Evolutionary conservation across 192 early-diverging fungal genomes (phyloP).

Genomic region (Backusella parvicylindrica): DNA sequence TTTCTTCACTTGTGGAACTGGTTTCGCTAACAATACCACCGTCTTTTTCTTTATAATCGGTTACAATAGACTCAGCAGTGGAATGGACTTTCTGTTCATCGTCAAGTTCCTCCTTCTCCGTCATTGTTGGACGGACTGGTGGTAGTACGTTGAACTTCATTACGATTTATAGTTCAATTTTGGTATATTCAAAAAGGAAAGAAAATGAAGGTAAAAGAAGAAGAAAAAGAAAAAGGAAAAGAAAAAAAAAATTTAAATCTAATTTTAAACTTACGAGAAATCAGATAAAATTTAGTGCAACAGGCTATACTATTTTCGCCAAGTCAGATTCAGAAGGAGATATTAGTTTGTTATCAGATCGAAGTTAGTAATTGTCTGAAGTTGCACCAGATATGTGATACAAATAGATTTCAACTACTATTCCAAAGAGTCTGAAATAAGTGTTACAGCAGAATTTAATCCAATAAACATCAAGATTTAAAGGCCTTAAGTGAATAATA

Average conservation of each 20-base stretch:
- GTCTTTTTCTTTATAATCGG: not conserved
- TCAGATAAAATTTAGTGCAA: slow-evolving; percentile 7
- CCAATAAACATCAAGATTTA: not conserved
- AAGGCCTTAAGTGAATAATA: not conserved
- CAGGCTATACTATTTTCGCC: not conserved
- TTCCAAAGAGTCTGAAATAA: not conserved
- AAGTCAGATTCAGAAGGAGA: not conserved
- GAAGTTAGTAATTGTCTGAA: not conserved
- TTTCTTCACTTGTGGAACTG: not conserved
- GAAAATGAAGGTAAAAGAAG: not conserved
- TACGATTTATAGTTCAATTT: not conserved
- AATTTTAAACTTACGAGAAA: not conserved
- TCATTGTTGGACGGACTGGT: not conserved
- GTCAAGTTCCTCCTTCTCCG: not conserved
- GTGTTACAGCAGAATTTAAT: not conserved
- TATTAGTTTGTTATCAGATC: slow-evolving; percentile 4
- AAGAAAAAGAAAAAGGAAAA: not conserved
- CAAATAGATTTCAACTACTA: not conserved
- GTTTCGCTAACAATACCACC: not conserved
- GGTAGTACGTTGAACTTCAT: not conserved
- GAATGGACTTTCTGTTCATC: not conserved
- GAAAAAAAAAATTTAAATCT: not conserved
- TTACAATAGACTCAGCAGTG: not conserved
- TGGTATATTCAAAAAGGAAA: not conserved
- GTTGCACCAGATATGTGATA: not conserved